Base-by-base conservation (phyloP, 2,329 filamentous ascomycete genomes). In the Colletotrichum falcatum region DNA sequence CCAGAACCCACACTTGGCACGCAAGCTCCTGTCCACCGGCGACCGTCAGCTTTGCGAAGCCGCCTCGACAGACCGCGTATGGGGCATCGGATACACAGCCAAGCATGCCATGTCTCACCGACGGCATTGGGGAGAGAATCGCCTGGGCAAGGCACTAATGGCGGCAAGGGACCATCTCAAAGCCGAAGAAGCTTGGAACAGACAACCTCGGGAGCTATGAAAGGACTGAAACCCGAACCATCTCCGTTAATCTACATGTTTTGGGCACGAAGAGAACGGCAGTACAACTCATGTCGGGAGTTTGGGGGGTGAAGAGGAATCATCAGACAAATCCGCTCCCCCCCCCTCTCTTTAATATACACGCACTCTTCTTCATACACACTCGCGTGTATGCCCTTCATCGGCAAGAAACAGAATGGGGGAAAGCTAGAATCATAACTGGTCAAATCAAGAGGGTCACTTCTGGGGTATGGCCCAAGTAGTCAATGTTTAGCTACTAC, bases 11-110 rank as follows among this genome's bases (percentile, higher is more conserved):
- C 67, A 73, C 20, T 67, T 81, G 28, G 74, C 72, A 48, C 54
- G 72, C 16, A 77, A 77, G 53, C 71, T 81, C 48, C 66, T 81
- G 1, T 75, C 71, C 3, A 81, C 79, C 6, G 75, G 78, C 3
- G 74, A 78, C 42, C 70, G 76, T 23, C n/a, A 77, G 49, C 73
- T 81, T 1, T 76, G 75, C 7, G 79, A 81, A 51, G 79, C 78
- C 8, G 74, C 77, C 28, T 74, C 74, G 0, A 66, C 58, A 30
- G 80, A 81, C 72, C 72, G 76, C 3, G 74, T 80, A 18, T 82
- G 26, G 28, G 60, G 65, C 1, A 67, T 46, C 26, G 20, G 51
- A 2, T 64, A 56, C n/a, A 44, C 23, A 1, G 51, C 33, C 1
- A 58, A 67, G 5, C 60, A 64, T 48, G 51, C 60, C 11, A 64